Conservation (phyloP, 306 rosid species). For the Prunus padus region DNA sequence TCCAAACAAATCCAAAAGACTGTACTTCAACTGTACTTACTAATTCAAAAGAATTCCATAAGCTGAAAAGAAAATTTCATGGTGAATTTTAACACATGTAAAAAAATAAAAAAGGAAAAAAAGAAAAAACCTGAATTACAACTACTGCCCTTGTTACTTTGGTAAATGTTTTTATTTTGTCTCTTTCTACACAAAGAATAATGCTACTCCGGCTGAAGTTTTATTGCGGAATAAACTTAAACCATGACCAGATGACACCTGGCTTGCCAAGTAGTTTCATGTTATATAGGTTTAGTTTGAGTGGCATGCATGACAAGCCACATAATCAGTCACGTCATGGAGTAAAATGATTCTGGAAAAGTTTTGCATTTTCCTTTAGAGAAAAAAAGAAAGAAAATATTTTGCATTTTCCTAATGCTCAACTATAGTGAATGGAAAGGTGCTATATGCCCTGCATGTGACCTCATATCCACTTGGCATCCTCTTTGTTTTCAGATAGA, state of each 20-base stretch:
- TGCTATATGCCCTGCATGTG: neutral
- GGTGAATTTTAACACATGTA: neutral
- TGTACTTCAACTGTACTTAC: constrained; percentile 13
- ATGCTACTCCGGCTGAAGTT: neutral
- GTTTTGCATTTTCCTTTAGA: neutral
- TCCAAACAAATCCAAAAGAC: constrained; percentile 18
- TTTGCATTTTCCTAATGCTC: neutral
- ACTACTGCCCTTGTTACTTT: neutral
- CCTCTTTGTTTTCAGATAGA: too few species aligned
- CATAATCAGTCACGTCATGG: neutral
- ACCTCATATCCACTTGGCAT: neutral
- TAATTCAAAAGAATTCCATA: constrained; percentile 15
- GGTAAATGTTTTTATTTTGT: neutral
- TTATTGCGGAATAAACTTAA: neutral
- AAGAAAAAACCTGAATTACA: neutral
- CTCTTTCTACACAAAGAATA: neutral
- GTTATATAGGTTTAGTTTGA: neutral
- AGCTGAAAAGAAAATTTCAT: neutral
- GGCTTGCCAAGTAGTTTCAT: neutral
- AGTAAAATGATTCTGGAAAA: neutral
- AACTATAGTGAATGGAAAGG: neutral
- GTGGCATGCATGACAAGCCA: constrained; percentile 1
- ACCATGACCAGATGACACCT: neutral
- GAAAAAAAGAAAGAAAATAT: neutral
- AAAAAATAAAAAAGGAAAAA: neutral